Evolutionary conservation across 2,329 filamentous ascomycete genomes (phyloP).

Genomic region (Exophiala spinifera): DNA sequence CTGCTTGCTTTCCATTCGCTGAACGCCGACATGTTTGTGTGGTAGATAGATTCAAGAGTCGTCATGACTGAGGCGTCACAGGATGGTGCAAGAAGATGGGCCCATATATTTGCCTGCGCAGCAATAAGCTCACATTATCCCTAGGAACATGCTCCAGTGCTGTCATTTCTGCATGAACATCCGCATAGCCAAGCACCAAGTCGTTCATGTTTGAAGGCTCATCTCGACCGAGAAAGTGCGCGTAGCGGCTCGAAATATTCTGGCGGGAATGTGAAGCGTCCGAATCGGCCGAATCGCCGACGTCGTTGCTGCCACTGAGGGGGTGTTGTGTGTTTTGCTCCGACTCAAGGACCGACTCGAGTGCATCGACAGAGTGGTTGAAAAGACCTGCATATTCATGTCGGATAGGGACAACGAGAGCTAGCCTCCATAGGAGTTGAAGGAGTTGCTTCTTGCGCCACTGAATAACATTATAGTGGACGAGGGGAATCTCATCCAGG

Average conservation of each 20-base stretch:
- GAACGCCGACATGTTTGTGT: too few species aligned
- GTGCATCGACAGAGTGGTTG: background rate
- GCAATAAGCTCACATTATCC: background rate
- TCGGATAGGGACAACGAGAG: background rate
- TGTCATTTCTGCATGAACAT: background rate
- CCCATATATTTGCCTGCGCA: background rate
- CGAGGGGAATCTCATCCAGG: background rate
- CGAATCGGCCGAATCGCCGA: too few species aligned
- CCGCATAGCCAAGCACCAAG: background rate
- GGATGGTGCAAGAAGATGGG: background rate
- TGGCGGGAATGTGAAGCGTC: background rate
- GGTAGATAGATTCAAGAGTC: too few species aligned
- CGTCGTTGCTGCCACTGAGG: too few species aligned
- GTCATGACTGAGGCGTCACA: background rate
- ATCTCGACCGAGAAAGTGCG: background rate
- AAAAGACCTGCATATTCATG: background rate
- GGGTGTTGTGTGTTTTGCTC: background rate
- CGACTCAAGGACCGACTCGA: background rate
- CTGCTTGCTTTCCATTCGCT: too few species aligned
- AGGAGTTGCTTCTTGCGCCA: background rate
- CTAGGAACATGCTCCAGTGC: background rate
- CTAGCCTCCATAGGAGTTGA: background rate
- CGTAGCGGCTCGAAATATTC: background rate
- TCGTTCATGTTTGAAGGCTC: background rate
- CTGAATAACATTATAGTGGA: background rate